phyloP scores from a whole-genome alignment of 345 rosid genomes.

The Melaleuca alternifolia region DNA sequence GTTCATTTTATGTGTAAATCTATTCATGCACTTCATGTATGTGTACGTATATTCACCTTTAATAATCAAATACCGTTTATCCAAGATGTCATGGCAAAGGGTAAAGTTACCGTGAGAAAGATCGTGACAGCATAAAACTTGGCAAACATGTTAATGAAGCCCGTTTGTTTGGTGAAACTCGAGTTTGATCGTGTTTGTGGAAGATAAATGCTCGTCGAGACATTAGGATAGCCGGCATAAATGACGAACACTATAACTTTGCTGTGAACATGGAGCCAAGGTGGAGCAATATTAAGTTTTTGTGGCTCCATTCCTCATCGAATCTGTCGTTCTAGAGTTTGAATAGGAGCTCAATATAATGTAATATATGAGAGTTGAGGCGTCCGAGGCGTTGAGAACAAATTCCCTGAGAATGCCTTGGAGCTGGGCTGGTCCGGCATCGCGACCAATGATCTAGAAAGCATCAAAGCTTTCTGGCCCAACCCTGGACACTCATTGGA shows the following conservation, averaged over 20 bases:
- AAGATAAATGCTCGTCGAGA: not conserved
- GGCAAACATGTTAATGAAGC: not conserved
- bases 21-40: not conserved
- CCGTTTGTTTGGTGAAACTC: not conserved
- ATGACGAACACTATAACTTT: not conserved
- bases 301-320: not conserved
- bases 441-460: not conserved
- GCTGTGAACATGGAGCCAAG: not conserved
- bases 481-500: not conserved
- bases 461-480: not conserved
- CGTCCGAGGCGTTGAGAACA: not conserved
- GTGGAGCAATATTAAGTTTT: not conserved
- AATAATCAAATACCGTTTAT: not conserved
- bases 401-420: not conserved
- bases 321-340: not conserved
- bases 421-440: not conserved
- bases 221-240: not conserved
- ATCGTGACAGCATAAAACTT: not conserved
- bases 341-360: not conserved
- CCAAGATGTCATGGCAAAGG: not conserved
- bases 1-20: not conserved
- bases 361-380: not conserved
- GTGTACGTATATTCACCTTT: not conserved
- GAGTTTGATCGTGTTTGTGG: not conserved
- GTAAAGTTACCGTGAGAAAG: not conserved